phyloP scores from a whole-genome alignment of 2,329 filamentous ascomycete species.

The Chrysosporium keratinophilum region DNA sequence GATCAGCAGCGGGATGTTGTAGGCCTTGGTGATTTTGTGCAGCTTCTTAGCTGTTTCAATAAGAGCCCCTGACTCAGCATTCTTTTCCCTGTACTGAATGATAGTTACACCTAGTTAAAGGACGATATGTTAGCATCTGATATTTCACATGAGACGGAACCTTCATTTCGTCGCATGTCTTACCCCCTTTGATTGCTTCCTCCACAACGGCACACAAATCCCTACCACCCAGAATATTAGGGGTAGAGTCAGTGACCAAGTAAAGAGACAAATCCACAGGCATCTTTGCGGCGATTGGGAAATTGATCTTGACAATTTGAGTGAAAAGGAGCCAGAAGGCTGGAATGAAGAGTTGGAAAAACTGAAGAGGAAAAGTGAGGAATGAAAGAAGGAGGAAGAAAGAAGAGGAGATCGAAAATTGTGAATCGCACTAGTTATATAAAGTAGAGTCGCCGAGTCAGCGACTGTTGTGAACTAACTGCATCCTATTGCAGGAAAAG shows the following conservation, averaged over 20 bases:
- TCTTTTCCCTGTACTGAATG: slow-evolving; percentile 88
- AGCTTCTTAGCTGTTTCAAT: slow-evolving; percentile 61
- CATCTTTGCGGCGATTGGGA: slow-evolving; percentile 18
- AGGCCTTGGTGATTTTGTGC: slow-evolving; percentile 57
- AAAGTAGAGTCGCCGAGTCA: background rate
- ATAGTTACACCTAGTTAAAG: slow-evolving; percentile 54
- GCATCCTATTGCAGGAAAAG: too few species aligned
- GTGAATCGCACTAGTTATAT: background rate
- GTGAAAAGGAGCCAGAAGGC: too few species aligned
- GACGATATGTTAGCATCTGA: background rate
- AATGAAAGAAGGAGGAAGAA: background rate
- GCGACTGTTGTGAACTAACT: background rate
- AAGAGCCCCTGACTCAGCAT: slow-evolving; percentile 59
- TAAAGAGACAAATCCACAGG: slow-evolving; percentile 68
- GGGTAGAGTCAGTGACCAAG: slow-evolving; percentile 87
- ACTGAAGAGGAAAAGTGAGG: too few species aligned
- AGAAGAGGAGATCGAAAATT: background rate
- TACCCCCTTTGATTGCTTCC: slow-evolving; percentile 62
- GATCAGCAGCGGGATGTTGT: slow-evolving; percentile 71
- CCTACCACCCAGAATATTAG: slow-evolving; percentile 62
- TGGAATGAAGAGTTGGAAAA: too few species aligned
- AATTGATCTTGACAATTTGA: background rate
- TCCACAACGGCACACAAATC: slow-evolving; percentile 65
- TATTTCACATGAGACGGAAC: background rate
- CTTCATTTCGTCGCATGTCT: background rate